phyloP scores from a whole-genome alignment of 108 stramenopile genomes.

The Stephanodiscus minutulus region DNA sequence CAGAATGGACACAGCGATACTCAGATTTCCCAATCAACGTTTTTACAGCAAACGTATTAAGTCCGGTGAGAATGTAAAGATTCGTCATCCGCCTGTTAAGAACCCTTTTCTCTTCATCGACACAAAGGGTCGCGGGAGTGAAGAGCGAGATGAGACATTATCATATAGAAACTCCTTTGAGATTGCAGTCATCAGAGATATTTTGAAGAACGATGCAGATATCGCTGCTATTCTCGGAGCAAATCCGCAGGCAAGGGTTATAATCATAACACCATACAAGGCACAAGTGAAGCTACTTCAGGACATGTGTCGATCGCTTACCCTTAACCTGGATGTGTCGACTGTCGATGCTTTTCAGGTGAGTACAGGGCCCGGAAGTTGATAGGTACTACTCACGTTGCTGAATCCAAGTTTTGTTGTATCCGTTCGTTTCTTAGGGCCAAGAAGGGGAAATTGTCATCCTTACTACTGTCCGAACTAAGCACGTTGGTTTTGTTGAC shows the following conservation, averaged over 20 bases:
- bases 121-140: slow-evolving; percentile 2
- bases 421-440: slow-evolving; percentile 63
- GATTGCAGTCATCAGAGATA: slow-evolving; percentile 29
- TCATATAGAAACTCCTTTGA: slow-evolving; percentile 22
- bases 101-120: slow-evolving; percentile 35
- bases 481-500: slow-evolving; percentile 68
- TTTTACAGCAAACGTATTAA: slow-evolving; percentile 48
- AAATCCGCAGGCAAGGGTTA: slow-evolving; percentile 32
- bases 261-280: slow-evolving; percentile 24
- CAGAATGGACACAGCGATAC: slow-evolving; percentile 53
- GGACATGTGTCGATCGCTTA: too few species aligned
- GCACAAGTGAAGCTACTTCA: slow-evolving; percentile 2
- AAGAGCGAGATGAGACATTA: slow-evolving; percentile 13
- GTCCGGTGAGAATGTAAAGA: slow-evolving; percentile 10
- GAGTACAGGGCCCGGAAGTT: too few species aligned
- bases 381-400: neutral
- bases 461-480: slow-evolving; percentile 54
- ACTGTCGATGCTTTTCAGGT: too few species aligned
- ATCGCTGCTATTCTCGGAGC: slow-evolving; percentile 32
- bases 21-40: slow-evolving; percentile 54
- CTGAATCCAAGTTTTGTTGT: slow-evolving; percentile 45
- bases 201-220: slow-evolving; percentile 32
- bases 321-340: too few species aligned
- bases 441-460: slow-evolving; percentile 63
- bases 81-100: slow-evolving; percentile 40